A percentile compares a stretch with the other conserved stretches of the same genome.
Conservation (phyloP, 2,329 filamentous ascomycete species). For the Ophiosphaerella narmari region DNA sequence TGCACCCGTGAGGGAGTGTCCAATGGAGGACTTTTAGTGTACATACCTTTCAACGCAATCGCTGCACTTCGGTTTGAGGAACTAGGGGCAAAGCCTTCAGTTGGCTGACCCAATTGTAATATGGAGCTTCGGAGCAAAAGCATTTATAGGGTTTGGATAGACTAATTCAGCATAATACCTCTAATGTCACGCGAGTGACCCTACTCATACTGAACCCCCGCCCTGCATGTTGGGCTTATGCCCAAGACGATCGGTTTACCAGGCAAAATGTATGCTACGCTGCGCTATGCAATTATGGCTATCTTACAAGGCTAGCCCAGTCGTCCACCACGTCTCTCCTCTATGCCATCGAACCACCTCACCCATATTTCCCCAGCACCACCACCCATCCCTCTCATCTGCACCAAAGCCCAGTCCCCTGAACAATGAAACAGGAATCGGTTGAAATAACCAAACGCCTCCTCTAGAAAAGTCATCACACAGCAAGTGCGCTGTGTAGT, state of each 20-base stretch:
- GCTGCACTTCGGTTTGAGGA: conserved; percentile 10
- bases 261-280: not conserved
- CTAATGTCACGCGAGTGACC: conserved; percentile 9
- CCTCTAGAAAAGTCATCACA: conserved; percentile 74
- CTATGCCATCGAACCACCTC: conserved; percentile 62
- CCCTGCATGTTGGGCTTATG: not conserved
- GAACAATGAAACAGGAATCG: conserved; percentile 75
- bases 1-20: conserved; percentile 4
- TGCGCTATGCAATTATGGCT: not conserved
- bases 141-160: not conserved
- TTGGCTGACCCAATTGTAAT: conserved; percentile 7
- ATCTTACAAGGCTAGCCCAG: conserved; percentile 52
- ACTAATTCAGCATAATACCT: conserved; percentile 5
- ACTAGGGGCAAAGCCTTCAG: not conserved
- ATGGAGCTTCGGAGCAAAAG: not conserved
- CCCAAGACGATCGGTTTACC: not conserved
- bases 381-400: conserved; percentile 63
- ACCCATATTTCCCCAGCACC: conserved; percentile 66
- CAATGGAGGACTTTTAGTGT: conserved; percentile 1
- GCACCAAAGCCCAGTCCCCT: conserved; percentile 68
- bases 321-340: conserved; percentile 68
- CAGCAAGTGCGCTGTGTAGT: conserved; percentile 67
- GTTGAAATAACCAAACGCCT: conserved; percentile 81
- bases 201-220: not conserved
- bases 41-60: conserved; percentile 10